Base-by-base conservation (phyloP, 1,284 basidiomycete genomes). In the Sporisorium sorghi region DNA sequence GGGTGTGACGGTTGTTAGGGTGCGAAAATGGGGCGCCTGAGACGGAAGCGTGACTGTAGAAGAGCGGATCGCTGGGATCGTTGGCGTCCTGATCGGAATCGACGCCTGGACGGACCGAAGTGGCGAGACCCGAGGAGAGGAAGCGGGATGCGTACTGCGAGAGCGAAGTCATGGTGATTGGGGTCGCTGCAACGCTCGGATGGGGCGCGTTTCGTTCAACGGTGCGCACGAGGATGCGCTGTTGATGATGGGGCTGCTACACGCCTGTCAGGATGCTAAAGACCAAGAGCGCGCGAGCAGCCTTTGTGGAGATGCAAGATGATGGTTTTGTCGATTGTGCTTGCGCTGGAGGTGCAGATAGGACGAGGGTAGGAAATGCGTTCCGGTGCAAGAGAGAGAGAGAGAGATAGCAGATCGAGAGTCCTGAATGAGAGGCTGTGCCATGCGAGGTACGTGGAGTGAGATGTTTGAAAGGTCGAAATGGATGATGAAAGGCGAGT, bases 101-200 rank as follows among this genome's bases (percentile, higher is more conserved):
- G 7, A 62, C 52, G 33, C 65, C 64, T 26, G 65, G 68, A n/a
- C 73, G 59, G 6, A 40, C 50, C 0, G 66, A 67, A 8, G 67
- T 61, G 12, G 63, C 60, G n/a, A 71, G 57, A 15, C 70, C 65
- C 0, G 72, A 65, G 17, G 74, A 73, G 30, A 77, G 71, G 42
- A 77, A 77, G 67, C 66, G 70, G 3, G 74, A 77, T 3, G 74
- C 74, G 57, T 77, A 77, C 40, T 73, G 72, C 7, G 74, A 77
- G 44, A 77, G 61, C 30, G 74, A 77, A 15, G 74, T 55, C 74
- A 77, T 77, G 15, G 11, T 50, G 24, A 35, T 30, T 11, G 15
- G 6, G 1, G 28, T 11, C 21, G 14, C 2, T 9, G 9, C 15
- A 23, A 28, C 5, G 14, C 19, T n/a, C 43, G 26, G 14, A 19